A percentile compares a stretch with the other conserved stretches of the same genome.
phyloP scores from a whole-genome alignment of 805 yeast species.

The Cyberlindnera nakhonratchasimensis region DNA sequence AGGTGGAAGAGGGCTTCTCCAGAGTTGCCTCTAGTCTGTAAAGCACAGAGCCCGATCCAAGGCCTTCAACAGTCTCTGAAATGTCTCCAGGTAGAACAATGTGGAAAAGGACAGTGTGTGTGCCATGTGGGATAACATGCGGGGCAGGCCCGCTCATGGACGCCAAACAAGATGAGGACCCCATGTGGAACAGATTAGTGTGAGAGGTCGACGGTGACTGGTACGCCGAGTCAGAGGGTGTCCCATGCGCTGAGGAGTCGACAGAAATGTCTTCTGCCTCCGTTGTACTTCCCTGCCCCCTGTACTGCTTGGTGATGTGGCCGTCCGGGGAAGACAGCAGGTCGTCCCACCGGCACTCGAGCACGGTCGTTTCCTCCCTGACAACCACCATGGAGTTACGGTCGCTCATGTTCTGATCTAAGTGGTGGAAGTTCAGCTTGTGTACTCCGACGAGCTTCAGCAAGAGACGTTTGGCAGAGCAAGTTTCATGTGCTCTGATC shows the following conservation, averaged over 20 bases:
- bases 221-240: not conserved
- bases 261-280: not conserved
- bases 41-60: constrained; percentile 70
- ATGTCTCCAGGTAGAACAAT: constrained; percentile 69
- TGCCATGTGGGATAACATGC: constrained; percentile 53
- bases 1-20: constrained; percentile 48
- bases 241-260: no score
- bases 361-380: constrained; percentile 52
- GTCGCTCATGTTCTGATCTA: constrained; percentile 38
- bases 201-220: constrained; percentile 7
- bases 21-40: constrained; percentile 71
- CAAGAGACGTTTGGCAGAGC: constrained; percentile 54
- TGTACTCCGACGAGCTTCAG: constrained; percentile 61
- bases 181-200: constrained; percentile 8
- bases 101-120: constrained; percentile 80
- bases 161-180: constrained; percentile 6
- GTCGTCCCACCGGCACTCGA: constrained; percentile 72
- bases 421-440: constrained; percentile 48
- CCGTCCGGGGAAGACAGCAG: constrained; percentile 34
- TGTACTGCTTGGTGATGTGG: constrained; percentile 4
- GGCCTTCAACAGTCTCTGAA: constrained; percentile 86
- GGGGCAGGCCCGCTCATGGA: constrained; percentile 15
- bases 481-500: constrained; percentile 62
- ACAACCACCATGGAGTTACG: constrained; percentile 33
- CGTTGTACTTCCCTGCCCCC: not conserved